Conservation (phyloP, 306 rosid genomes). For the Cucurbita ficifolia region DNA sequence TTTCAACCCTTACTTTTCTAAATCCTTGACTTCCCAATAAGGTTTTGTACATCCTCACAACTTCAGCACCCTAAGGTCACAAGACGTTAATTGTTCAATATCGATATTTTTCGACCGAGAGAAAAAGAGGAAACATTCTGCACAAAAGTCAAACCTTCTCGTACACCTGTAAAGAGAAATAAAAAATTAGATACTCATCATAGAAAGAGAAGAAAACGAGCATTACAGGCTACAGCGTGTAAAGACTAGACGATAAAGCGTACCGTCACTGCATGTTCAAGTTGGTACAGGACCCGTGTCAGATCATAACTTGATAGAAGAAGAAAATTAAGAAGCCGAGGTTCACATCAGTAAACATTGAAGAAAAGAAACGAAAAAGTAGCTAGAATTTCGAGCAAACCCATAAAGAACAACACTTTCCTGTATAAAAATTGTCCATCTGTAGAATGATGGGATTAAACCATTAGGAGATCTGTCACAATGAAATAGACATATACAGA, state of each 20-base stretch:
- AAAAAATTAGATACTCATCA: constrained; percentile 16
- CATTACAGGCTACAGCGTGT: background rate
- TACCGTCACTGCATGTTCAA: constrained; percentile 82
- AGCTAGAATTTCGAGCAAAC: background rate
- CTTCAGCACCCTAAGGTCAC: constrained; percentile 87
- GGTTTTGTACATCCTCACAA: constrained; percentile 98
- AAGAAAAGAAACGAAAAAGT: background rate
- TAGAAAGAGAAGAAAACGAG: constrained; percentile 6
- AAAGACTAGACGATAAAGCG: constrained; percentile 11
- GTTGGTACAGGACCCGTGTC: constrained; percentile 32
- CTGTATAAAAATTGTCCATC: constrained; percentile 99
- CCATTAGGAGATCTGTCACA: background rate
- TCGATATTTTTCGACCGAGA: background rate
- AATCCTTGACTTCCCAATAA: constrained; percentile 83
- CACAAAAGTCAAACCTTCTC: constrained; percentile 60
- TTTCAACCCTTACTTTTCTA: constrained; percentile 52
- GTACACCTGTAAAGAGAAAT: constrained; percentile 59
- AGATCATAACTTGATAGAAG: constrained; percentile 21
- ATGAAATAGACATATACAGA: constrained; percentile 1
- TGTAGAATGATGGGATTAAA: constrained; percentile 26
- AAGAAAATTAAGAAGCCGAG: constrained; percentile 20
- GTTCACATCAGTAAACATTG: background rate
- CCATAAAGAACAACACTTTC: constrained; percentile 24
- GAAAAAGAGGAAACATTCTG: constrained; percentile 12
- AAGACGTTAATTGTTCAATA: constrained; percentile 8